These are phyloP conservation scores for Stenogyne calaminthoides DNA, from an alignment of 305 asterid species.

Conservation along the genomic window DNA sequence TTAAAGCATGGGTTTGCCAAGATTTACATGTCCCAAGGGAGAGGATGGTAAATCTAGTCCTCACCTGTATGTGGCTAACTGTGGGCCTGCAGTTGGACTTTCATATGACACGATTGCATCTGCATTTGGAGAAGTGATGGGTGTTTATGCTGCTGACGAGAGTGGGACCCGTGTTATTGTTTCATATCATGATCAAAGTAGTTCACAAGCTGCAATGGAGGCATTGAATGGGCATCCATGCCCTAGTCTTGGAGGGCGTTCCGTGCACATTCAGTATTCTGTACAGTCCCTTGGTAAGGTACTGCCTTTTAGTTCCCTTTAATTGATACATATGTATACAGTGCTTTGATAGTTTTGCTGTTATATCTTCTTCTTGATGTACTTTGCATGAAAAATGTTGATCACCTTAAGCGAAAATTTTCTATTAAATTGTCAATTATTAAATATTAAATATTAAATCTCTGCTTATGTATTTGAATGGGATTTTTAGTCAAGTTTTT, in stretches of 20 bases:
- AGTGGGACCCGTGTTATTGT: conserved; percentile 93
- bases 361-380: background rate
- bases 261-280: conserved; percentile 82
- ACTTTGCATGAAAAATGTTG: background rate
- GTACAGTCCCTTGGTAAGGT: conserved; percentile 65
- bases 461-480: background rate
- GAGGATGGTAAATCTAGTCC: conserved; percentile 52
- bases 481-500: background rate
- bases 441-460: background rate
- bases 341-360: conserved; percentile 4
- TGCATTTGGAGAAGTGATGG: conserved; percentile 64
- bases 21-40: conserved; percentile 72
- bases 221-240: conserved; percentile 69
- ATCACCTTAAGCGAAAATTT: background rate
- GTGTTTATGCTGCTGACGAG: conserved; percentile 84
- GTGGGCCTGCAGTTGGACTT: conserved; percentile 91
- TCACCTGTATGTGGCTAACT: conserved; percentile 88
- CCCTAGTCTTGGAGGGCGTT: conserved; percentile 66
- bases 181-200: conserved; percentile 49
- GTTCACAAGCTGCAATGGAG: conserved; percentile 66
- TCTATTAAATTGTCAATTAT: background rate
- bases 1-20: conserved; percentile 66
- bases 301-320: conserved; percentile 20
- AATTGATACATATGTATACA: too few relatives aligned
- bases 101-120: conserved; percentile 62